These are phyloP conservation scores for Moricandia arvensis DNA, from an alignment of 345 rosid species.

Conservation along the genomic window DNA sequence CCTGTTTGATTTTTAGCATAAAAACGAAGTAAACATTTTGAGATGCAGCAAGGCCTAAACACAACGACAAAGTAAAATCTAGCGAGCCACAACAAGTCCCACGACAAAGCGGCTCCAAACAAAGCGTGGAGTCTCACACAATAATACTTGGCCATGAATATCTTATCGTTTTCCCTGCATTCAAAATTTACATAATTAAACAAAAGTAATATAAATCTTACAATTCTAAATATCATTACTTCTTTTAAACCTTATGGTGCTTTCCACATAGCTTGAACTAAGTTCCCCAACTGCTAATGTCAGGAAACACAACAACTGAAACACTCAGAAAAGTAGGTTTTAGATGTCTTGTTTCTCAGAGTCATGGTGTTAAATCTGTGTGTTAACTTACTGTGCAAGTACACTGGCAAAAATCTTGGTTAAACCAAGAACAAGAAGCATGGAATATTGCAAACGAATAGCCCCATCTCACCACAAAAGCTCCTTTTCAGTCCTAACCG, in stretches of 20 bases:
- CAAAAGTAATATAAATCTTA: neutral
- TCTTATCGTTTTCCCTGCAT: conserved; percentile 66
- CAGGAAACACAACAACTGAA: conserved; percentile 67
- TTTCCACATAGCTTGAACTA: conserved; percentile 68
- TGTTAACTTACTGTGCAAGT: conserved; percentile 63
- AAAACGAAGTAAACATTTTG: neutral
- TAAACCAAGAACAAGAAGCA: conserved; percentile 52
- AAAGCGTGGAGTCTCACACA: conserved; percentile 80
- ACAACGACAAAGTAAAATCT: conserved; percentile 15
- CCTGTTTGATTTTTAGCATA: neutral
- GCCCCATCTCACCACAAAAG: conserved; percentile 50
- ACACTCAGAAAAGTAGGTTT: neutral
- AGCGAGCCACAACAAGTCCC: conserved; percentile 56
- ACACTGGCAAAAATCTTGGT: conserved; percentile 58
- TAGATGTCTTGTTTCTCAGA: neutral
- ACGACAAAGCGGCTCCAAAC: conserved; percentile 73
- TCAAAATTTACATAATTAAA: neutral
- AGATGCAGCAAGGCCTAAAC: neutral
- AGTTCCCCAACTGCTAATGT: conserved; percentile 69
- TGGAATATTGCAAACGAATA: conserved; percentile 45
- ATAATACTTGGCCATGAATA: conserved; percentile 93
- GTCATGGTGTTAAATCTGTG: conserved; percentile 1
- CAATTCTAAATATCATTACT: neutral
- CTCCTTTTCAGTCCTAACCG: conserved; percentile 67
- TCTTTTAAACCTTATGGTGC: conserved; percentile 57